These are phyloP conservation scores for Phytopythium sindhum DNA, from an alignment of 352 stramenopile genomes.

Conservation along the genomic window DNA sequence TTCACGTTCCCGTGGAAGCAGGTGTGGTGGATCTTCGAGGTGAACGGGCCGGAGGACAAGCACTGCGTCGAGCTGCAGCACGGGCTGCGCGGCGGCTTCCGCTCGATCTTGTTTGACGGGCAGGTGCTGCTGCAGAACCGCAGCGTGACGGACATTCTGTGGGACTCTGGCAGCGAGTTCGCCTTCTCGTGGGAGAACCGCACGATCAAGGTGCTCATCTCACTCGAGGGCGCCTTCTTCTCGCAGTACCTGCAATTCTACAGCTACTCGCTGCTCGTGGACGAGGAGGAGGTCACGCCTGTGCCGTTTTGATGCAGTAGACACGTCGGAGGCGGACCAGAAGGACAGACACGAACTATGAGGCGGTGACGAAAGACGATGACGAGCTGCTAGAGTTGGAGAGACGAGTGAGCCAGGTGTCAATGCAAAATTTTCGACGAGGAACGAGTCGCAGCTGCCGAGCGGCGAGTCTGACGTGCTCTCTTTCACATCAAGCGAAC, in stretches of 20 bases:
- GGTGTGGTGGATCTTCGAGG: conserved; percentile 79
- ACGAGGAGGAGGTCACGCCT: conserved; percentile 68
- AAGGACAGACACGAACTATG: no score
- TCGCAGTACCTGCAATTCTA: conserved; percentile 84
- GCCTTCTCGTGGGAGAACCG: conserved; percentile 61
- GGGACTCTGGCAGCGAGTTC: conserved; percentile 76
- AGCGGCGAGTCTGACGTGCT: no score
- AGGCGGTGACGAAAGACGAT: no score
- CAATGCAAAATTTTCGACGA: no score
- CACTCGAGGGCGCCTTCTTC: conserved; percentile 80
- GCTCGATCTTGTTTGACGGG: conserved; percentile 68
- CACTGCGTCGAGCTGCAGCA: conserved; percentile 80
- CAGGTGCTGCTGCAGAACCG: conserved; percentile 63
- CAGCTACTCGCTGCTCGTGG: conserved; percentile 75
- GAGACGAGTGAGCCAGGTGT: no score
- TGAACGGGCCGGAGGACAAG: conserved; percentile 41
- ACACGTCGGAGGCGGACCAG: no score
- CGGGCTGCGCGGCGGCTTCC: conserved; percentile 69
- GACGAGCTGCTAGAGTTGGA: no score
- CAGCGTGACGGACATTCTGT: conserved; percentile 69
- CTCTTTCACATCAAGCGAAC: no score
- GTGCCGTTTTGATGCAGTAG: conserved; percentile 11
- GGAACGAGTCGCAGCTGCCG: no score
- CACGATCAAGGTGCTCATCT: conserved; percentile 74
- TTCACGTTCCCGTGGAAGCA: conserved; percentile 88